Base-by-base conservation (phyloP, 1,284 basidiomycete species). In the Tylopilus sp. region DNA sequence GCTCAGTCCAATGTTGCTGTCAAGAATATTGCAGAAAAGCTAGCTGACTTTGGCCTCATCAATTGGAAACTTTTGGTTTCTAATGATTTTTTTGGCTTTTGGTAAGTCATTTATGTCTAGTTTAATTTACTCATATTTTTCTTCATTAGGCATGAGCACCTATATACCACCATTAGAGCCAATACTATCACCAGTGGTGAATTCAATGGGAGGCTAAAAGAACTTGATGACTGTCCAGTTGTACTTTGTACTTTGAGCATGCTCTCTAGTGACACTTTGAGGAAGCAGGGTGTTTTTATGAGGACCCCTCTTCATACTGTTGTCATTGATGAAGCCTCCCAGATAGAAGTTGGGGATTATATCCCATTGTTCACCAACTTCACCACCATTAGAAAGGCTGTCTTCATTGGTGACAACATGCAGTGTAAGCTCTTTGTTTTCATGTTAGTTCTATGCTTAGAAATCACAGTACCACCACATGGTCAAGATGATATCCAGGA, bases 201-300 rank as follows among this genome's bases (percentile, higher is more conserved):
- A 15, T 72, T 81, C 40, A 19, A 13, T 20, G 37, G 35, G 0
- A 63, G 65, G 31, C 55, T 64, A 0, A 41, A 44, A 44, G 61
- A 70, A 26, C 53, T 71, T 13, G 49, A 37, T 31, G 44, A 32
- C 4, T 70, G 64, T 9, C 66, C 69, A 45, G 62, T 69, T 45
- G 56, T 69, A 4, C 70, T 69, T 1, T 88, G 84, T 63, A 91
- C 89, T 11, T 67, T 90, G 0, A 78, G 78, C 63, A 91, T 90
- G 86, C 76, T 91, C 0, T 83, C 86, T 3, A 77, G 76, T 56
- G 33, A 20, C 0, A 17, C 3, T 0, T 61, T 89, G 49, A 62
- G 49, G 2, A 76, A 40, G 4, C 24, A 9, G 42, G 61, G 65
- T 50, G 66, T 50, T 24, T 71, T 72, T 9, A 48, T 2, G 13